Evolutionary conservation across 2,329 filamentous ascomycete genomes (phyloP), one percentile per base, ranked within the genome.

Genomic region (Epichloe baconii): DNA sequence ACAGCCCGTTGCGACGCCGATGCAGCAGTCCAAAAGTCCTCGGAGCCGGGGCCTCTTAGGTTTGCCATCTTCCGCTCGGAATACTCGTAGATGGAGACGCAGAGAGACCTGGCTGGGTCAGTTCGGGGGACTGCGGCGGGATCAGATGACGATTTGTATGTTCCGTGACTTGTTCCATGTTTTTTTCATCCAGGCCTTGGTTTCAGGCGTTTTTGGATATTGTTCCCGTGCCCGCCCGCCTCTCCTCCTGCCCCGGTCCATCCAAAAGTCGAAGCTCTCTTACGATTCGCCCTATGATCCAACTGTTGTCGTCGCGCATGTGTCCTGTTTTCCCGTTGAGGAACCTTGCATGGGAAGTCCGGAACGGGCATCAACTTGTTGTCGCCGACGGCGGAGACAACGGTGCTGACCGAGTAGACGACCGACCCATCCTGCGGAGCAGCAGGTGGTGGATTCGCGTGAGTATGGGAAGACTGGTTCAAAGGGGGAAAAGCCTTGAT

Each of bases 221-320:
- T 49, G 19, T 48, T 48, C 26, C 58, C 31, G 31, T 6, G 10
- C 5, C 3, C n/a, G 23, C 17, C 55, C n/a, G 11, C 15, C 26
- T 36, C 44, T 36, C 17, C 55, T 59, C 10, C 12, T 38, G 35
- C 45, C 45, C 11, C 21, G 35, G 21, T 38, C 10, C 36, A 47
- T 47, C 62, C 63, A 68, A 36, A 47, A 52, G 11, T 71, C 66
- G 17, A 36, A 64, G 67, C 55, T 74, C 71, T 26, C 71, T 60
- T 6, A 73, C 53, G 0, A 74, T 59, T 0, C 71, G 61, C 0
- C 69, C 71, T 10, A 75, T 56, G 4, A 73, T 58, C 71, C 71
- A 75, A 19, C 58, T 64, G 12, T 59, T 59, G 49, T 73, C 74
- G 3, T 64, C 59, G 1, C 68, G 61, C 5, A 58, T 57, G 52